Percentiles rank a stretch among this genome's conserved stretches.
Evolutionary conservation across 1,139 yeast genomes (phyloP).

Genomic region (Meyerozyma elateridarum): DNA sequence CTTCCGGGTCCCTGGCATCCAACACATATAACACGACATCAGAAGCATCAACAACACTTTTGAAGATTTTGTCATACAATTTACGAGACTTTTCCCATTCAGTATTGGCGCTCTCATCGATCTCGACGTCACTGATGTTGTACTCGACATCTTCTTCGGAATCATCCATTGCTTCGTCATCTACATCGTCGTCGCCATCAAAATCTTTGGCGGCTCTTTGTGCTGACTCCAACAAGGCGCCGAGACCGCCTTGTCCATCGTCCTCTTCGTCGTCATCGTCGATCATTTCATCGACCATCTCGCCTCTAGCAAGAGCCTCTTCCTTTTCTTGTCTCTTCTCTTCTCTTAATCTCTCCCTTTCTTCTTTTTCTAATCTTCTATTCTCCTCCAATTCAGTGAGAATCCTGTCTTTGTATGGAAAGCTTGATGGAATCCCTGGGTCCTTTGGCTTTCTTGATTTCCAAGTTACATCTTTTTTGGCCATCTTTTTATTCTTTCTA

Average conservation of each 20-base stretch:
- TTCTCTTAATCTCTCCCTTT: constrained; percentile 45
- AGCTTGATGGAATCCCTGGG: constrained; percentile 90
- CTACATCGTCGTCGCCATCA: constrained; percentile 48
- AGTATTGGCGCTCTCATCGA: constrained; percentile 34
- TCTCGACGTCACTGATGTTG: constrained; percentile 38
- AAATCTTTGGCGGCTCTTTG: constrained; percentile 76
- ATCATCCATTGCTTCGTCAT: constrained; percentile 40
- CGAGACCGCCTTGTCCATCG: constrained; percentile 56
- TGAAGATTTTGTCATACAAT: constrained; percentile 86
- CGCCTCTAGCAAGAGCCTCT: constrained; percentile 44
- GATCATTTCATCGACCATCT: constrained; percentile 32
- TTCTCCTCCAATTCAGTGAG: constrained; percentile 75
- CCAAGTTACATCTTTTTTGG: constrained; percentile 94
- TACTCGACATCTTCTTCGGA: constrained; percentile 39
- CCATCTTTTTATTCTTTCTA: constrained; percentile 72
- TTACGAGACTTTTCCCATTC: constrained; percentile 76
- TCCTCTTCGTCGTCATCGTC: constrained; percentile 41
- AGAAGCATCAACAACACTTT: constrained; percentile 76
- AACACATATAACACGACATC: constrained; percentile 89
- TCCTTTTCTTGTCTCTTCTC: constrained; percentile 44
- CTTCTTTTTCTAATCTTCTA: constrained; percentile 60
- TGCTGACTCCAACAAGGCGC: constrained; percentile 87
- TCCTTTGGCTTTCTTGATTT: constrained; percentile 77
- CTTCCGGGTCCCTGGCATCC: constrained; percentile 97
- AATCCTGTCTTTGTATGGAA: constrained; percentile 87